Base-by-base conservation (phyloP, 1,284 basidiomycete genomes). In the Irpex lacteus region DNA sequence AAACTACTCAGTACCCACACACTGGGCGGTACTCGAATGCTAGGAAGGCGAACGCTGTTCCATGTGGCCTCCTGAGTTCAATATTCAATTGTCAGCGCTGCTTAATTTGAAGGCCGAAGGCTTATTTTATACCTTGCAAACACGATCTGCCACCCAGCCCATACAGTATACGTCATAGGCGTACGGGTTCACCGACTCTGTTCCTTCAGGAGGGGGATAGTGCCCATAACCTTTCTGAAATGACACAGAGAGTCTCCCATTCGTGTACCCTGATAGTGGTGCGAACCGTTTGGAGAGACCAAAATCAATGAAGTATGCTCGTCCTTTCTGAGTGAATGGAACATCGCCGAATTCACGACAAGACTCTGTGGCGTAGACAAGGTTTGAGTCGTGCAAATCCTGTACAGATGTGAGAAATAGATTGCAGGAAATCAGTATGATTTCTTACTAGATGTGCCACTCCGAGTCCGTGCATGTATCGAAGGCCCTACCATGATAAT, bases 161-260 rank as follows among this genome's bases (percentile, higher is more conserved):
- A 63, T 36, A n/a, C 55, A 63, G 56, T 59, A 63, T n/a, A 63
- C 56, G 36, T 63, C 61, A 34, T 63, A 63, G 2, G 56, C 38
- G 26, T 50, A 63, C 40, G 61, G 61, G 13, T 63, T 34, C 6
- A 58, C 55, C 15, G 21, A 21, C 26, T 59, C 55, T n/a, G 21
- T 38, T 18, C 61, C 61, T 34, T 63, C 61, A n/a, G 61, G 61
- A 52, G 61, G 61, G 4, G 8, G 13, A 36, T 26, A 63, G 47
- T 63, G 61, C 21, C 61, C 61, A 13, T 37, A 13, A 19, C 36
- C 53, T 9, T 69, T 63, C 61, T 69, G 34, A 68, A 69, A 32
- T 19, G 37, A 8, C 37, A 4, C 38, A 44, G 15, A 8, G 38
- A 15, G 8, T 15, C 9, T 44, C 9, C 38, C 38, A 15, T 44